Evolutionary conservation across 306 rosid species (phyloP).

Genomic region (Quercus ilex): DNA sequence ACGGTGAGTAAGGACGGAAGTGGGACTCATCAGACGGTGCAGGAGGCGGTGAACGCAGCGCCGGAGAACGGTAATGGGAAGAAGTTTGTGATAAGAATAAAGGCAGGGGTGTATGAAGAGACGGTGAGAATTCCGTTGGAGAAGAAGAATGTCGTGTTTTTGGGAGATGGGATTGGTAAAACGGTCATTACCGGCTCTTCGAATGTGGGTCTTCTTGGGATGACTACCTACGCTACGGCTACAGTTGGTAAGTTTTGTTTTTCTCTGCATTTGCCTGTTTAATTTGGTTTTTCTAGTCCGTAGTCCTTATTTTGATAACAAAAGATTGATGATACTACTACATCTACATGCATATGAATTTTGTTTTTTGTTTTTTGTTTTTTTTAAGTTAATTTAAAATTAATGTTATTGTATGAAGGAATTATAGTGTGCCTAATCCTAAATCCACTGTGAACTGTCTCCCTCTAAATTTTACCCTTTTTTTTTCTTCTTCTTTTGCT

Average conservation of each 20-base stretch:
- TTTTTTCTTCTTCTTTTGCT: no score
- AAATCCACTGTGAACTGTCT: no score
- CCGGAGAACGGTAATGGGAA: constrained; percentile 27
- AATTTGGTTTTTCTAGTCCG: no score
- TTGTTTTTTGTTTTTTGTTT: no score
- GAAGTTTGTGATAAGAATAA: constrained; percentile 62
- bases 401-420: no score
- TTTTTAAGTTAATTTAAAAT: no score
- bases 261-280: background rate
- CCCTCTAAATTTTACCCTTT: no score
- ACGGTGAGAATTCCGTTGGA: constrained; percentile 62
- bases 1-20: constrained; percentile 54
- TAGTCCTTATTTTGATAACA: no score
- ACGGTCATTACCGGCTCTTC: constrained; percentile 68
- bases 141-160: constrained; percentile 67
- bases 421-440: no score
- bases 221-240: constrained; percentile 61
- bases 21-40: constrained; percentile 48
- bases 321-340: no score
- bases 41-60: constrained; percentile 69
- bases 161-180: constrained; percentile 78
- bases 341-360: no score
- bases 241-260: constrained; percentile 60
- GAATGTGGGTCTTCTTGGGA: constrained; percentile 52
- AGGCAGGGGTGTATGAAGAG: constrained; percentile 72